These are phyloP conservation scores for Eucalyptus erythrocorys DNA, from an alignment of 345 rosid species.

Conservation along the genomic window DNA sequence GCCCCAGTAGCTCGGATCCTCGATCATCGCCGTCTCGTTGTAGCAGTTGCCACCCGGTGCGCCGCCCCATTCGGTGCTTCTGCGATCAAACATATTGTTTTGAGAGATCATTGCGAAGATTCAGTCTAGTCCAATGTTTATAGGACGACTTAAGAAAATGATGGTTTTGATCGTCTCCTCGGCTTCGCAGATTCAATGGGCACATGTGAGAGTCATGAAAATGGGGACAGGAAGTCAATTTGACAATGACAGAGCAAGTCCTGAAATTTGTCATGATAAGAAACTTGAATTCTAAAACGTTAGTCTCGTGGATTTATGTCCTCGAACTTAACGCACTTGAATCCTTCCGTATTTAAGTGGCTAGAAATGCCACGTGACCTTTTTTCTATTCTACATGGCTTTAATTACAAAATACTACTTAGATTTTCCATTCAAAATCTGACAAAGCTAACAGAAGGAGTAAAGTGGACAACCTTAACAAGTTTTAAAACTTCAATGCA, in stretches of 20 bases:
- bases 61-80: slow-evolving; percentile 88
- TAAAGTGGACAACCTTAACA: background rate
- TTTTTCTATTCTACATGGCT: background rate
- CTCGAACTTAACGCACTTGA: background rate
- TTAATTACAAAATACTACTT: background rate
- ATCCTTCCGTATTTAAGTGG: background rate
- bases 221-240: background rate
- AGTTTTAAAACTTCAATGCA: background rate
- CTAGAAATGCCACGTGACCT: background rate
- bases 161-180: background rate
- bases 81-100: background rate
- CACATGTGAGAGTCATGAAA: background rate
- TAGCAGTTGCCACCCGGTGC: slow-evolving; percentile 86
- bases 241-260: background rate
- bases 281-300: background rate
- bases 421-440: background rate
- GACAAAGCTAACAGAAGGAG: background rate
- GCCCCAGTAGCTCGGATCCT: slow-evolving; percentile 71
- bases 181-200: background rate
- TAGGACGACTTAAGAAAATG: background rate
- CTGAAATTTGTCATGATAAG: background rate
- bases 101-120: background rate
- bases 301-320: background rate
- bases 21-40: slow-evolving; percentile 49
- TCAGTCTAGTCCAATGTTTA: background rate